Conservation (phyloP, 1,284 basidiomycete species). For the Rhodotorula sp. region DNA sequence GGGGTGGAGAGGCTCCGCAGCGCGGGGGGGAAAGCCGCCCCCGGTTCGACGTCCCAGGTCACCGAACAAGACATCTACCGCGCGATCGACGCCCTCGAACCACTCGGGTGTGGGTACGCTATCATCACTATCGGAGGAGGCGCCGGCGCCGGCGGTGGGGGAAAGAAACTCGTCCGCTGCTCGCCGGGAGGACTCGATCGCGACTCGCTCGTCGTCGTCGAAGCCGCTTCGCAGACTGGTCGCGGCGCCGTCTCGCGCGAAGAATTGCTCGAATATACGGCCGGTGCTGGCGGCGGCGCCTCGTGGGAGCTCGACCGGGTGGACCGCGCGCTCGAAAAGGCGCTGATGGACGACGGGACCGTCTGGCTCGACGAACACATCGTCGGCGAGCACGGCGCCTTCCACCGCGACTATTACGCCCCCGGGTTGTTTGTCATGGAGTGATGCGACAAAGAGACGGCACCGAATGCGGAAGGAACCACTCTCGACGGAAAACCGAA, state of each 20-base stretch:
- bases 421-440: constrained; percentile 55
- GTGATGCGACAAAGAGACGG: background rate
- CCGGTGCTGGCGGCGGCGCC: constrained; percentile 59
- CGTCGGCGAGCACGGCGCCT: constrained; percentile 46
- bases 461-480: no score
- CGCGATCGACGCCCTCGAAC: constrained; percentile 82
- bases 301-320: constrained; percentile 74
- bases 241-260: constrained; percentile 60
- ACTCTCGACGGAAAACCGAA: no score
- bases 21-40: constrained; percentile 47
- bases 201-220: constrained; percentile 50
- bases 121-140: constrained; percentile 60
- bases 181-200: constrained; percentile 50
- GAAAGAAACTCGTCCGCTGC: constrained; percentile 48
- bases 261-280: constrained; percentile 17
- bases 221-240: constrained; percentile 57
- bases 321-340: constrained; percentile 76
- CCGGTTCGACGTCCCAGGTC: constrained; percentile 42
- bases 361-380: constrained; percentile 94
- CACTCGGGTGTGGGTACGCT: constrained; percentile 85
- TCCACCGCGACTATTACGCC: constrained; percentile 67
- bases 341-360: constrained; percentile 82
- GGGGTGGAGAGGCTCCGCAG: constrained; percentile 74
- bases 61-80: constrained; percentile 81
- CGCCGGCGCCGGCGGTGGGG: background rate